These are phyloP conservation scores for Emergomyces orientalis DNA, from an alignment of 2,329 filamentous ascomycete genomes.

Conservation along the genomic window DNA sequence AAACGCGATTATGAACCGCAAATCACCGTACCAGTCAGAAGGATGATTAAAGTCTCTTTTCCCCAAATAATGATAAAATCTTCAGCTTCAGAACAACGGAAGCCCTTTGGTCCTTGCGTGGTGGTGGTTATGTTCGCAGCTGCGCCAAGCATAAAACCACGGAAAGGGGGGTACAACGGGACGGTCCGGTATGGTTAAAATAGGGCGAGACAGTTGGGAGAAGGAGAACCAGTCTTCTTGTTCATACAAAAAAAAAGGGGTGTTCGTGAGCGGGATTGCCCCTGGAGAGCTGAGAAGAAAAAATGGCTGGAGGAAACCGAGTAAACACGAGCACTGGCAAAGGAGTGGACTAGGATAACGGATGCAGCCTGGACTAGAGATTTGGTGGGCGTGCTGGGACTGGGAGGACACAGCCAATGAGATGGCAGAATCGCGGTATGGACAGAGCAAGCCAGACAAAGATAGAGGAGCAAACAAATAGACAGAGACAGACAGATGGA, in stretches of 20 bases:
- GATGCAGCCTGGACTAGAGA: conserved; percentile 2
- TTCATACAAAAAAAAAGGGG: background rate
- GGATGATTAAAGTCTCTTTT: background rate
- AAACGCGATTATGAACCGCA: background rate
- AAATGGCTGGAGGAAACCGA: background rate
- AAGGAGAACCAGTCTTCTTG: background rate
- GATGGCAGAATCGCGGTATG: background rate
- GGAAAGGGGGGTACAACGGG: background rate
- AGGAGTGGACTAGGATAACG: conserved; percentile 5
- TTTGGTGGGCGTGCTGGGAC: conserved; percentile 2
- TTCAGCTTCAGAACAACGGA: background rate
- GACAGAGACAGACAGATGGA: background rate
- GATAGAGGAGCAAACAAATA: background rate
- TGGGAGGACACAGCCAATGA: conserved; percentile 4
- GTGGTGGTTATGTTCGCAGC: background rate
- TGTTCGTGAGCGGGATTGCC: background rate
- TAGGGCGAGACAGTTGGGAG: background rate
- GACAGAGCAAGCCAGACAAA: background rate
- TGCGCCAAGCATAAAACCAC: background rate
- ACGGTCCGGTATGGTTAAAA: conserved; percentile 4
- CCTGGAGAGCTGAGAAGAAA: background rate
- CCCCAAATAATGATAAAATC: background rate
- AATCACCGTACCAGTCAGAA: conserved; percentile 1
- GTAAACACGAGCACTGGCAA: conserved; percentile 2
- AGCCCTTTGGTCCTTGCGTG: background rate